Evolutionary conservation across 495 filamentous ascomycete genomes (phyloP).

Genomic region (Penicillium argentinense): DNA sequence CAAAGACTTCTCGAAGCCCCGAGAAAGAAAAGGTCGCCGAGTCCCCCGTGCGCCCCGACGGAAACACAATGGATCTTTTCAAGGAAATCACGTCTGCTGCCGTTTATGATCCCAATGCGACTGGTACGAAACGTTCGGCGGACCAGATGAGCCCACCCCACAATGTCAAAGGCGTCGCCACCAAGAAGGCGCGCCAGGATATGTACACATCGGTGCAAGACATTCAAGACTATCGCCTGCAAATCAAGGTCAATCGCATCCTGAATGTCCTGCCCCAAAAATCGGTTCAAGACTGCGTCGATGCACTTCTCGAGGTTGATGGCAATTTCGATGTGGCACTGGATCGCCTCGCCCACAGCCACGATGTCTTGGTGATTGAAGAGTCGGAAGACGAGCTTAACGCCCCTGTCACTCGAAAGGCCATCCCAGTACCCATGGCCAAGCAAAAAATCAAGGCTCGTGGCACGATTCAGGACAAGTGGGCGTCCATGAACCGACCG

Average conservation of each 20-base stretch:
- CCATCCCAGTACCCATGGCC: slow-evolving; percentile 23
- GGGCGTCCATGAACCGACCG: slow-evolving; percentile 46
- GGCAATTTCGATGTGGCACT: slow-evolving; percentile 63
- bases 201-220: slow-evolving; percentile 46
- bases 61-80: slow-evolving; percentile 37
- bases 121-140: slow-evolving; percentile 40
- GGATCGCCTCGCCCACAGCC: slow-evolving; percentile 40
- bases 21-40: slow-evolving; percentile 42
- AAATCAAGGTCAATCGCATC: slow-evolving; percentile 57
- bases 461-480: slow-evolving; percentile 61
- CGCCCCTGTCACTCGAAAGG: slow-evolving; percentile 15
- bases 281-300: slow-evolving; percentile 47
- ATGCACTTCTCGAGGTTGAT: slow-evolving; percentile 51
- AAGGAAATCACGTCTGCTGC: slow-evolving; percentile 49
- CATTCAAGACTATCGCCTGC: slow-evolving; percentile 53
- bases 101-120: slow-evolving; percentile 42
- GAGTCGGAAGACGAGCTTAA: slow-evolving; percentile 46
- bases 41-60: slow-evolving; percentile 30
- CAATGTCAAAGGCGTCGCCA: slow-evolving; percentile 34
- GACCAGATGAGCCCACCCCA: slow-evolving; percentile 43
- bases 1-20: slow-evolving; percentile 33
- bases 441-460: slow-evolving; percentile 62
- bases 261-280: slow-evolving; percentile 50
- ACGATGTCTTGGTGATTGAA: slow-evolving; percentile 18
- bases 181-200: slow-evolving; percentile 46